phyloP scores from a whole-genome alignment of 129 eudicot genomes.

The sunflower (Helianthus annuus) region DNA sequence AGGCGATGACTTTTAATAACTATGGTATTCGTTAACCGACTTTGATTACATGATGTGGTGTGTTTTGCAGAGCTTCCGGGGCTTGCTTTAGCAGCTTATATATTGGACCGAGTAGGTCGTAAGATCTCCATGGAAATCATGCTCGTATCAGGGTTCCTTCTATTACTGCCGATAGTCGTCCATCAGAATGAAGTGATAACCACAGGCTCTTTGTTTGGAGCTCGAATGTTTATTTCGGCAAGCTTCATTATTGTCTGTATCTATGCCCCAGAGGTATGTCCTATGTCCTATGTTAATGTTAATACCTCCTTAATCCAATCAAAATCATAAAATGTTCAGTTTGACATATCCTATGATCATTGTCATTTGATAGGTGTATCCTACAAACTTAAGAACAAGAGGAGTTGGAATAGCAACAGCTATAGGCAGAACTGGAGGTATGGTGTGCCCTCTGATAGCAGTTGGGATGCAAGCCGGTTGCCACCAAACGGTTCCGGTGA shows the following conservation, averaged over 20 bases:
- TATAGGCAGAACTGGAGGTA: conserved; percentile 69
- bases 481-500: conserved; percentile 56
- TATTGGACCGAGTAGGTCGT: conserved; percentile 71
- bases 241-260: conserved; percentile 43
- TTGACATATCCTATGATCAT: background rate
- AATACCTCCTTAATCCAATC: background rate
- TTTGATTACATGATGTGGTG: background rate
- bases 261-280: conserved; percentile 70
- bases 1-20: too few relatives aligned
- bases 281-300: background rate
- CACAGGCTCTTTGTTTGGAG: conserved; percentile 50
- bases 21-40: background rate
- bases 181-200: conserved; percentile 56
- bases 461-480: conserved; percentile 57
- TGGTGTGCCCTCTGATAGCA: conserved; percentile 77
- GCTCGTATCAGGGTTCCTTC: conserved; percentile 41
- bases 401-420: conserved; percentile 73
- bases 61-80: conserved; percentile 69
- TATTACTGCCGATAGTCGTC: conserved; percentile 49
- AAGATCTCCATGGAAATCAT: conserved; percentile 60
- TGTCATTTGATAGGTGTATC: conserved; percentile 52
- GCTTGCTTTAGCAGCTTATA: conserved; percentile 54
- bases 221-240: conserved; percentile 62
- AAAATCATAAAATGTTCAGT: background rate
- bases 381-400: conserved; percentile 59